Evolutionary conservation across 441 rosid species (phyloP).

Genomic region (Syzygium syzygioides): DNA sequence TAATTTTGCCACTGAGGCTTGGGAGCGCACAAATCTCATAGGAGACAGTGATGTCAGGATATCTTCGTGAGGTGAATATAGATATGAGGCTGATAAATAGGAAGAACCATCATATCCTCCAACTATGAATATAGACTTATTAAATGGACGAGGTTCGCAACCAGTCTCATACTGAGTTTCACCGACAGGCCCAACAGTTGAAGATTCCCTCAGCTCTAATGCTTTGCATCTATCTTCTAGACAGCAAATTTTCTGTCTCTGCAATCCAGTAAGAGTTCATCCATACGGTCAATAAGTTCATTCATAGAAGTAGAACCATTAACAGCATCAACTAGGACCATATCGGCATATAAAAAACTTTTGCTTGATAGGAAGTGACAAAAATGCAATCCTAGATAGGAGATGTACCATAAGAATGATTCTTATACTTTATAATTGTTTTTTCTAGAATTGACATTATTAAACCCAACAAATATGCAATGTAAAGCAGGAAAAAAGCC

Average conservation of each 20-base stretch:
- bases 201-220: not conserved
- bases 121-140: slow-evolving; percentile 11
- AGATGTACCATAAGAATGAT: not conserved
- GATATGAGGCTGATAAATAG: slow-evolving; percentile 14
- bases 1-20: slow-evolving; percentile 14
- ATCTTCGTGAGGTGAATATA: slow-evolving; percentile 13
- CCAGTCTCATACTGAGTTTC: not conserved
- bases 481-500: not conserved
- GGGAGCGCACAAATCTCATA: slow-evolving; percentile 7
- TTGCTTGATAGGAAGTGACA: not conserved
- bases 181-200: not conserved
- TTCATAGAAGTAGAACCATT: not conserved
- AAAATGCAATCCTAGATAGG: not conserved
- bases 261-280: not conserved
- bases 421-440: not conserved
- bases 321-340: not conserved
- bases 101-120: slow-evolving; percentile 26
- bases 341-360: not conserved
- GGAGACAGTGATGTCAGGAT: slow-evolving; percentile 2
- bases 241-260: not conserved
- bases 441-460: not conserved
- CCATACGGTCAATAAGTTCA: not conserved
- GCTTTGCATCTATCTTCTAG: not conserved
- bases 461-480: not conserved
- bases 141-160: not conserved